Conservation (phyloP, 1,139 yeast species). For the Torulaspora pretoriensis region DNA sequence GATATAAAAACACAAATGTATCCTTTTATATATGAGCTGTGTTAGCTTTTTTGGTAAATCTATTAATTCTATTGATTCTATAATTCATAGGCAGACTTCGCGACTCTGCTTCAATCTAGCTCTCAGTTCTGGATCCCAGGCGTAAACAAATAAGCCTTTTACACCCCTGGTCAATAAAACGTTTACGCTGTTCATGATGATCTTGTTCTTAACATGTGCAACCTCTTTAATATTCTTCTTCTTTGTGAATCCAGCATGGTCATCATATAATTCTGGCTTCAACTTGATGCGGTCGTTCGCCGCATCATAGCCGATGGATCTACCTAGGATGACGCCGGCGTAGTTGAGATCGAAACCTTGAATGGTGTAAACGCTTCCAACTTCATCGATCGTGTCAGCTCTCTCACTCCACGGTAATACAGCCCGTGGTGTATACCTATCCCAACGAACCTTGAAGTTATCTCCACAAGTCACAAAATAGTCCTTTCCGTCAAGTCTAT, state of each 20-base stretch:
- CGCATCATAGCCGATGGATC: slow-evolving; percentile 39
- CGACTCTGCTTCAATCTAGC: slow-evolving; percentile 28
- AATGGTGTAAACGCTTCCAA: slow-evolving; percentile 43
- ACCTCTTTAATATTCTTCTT: slow-evolving; percentile 38
- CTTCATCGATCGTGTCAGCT: slow-evolving; percentile 42
- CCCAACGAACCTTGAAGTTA: slow-evolving; percentile 42
- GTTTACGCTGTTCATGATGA: slow-evolving; percentile 42
- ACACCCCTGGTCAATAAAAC: slow-evolving; percentile 43
- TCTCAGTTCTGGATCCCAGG: slow-evolving; percentile 40
- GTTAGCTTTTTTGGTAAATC: not conserved
- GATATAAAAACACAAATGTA: not conserved
- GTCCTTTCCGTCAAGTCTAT: slow-evolving; percentile 41
- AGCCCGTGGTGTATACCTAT: slow-evolving; percentile 40
- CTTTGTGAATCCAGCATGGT: slow-evolving; percentile 42
- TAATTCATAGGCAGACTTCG: not conserved
- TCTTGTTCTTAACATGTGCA: slow-evolving; percentile 37
- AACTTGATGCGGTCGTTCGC: slow-evolving; percentile 35
- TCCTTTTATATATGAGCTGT: slow-evolving; percentile 1
- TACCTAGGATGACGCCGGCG: slow-evolving; percentile 43
- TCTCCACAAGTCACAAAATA: slow-evolving; percentile 42
- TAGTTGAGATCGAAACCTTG: slow-evolving; percentile 45
- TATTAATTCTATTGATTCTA: slow-evolving; percentile 7
- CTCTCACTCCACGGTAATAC: slow-evolving; percentile 43
- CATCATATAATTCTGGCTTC: slow-evolving; percentile 39
- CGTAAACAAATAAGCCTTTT: slow-evolving; percentile 40